These are phyloP conservation scores for Citrus trifoliata DNA, from an alignment of 345 rosid genomes.

Conservation along the genomic window DNA sequence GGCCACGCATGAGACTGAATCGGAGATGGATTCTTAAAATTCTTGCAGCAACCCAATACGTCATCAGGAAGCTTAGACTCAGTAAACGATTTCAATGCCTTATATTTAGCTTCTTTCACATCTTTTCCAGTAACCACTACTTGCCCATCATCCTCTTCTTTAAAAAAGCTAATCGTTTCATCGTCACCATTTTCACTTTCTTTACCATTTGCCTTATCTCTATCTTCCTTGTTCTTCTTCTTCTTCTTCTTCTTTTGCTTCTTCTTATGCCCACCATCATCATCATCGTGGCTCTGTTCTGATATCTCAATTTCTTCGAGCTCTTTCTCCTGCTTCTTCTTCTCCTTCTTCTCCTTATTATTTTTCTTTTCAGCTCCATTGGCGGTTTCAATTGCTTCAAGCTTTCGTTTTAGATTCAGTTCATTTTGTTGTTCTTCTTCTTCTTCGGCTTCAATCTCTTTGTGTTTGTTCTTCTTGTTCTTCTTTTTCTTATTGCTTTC, in stretches of 20 bases:
- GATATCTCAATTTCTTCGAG: not conserved
- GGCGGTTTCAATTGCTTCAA: slow-evolving; percentile 17
- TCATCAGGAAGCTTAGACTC: slow-evolving; percentile 59
- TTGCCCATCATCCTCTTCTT: slow-evolving; percentile 32
- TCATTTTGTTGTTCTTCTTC: slow-evolving; percentile 25
- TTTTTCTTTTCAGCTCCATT: slow-evolving; percentile 27
- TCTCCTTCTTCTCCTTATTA: slow-evolving; percentile 42
- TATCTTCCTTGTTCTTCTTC: slow-evolving; percentile 26
- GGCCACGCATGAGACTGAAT: slow-evolving; percentile 98
- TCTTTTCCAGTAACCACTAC: slow-evolving; percentile 67
- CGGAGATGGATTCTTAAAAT: slow-evolving; percentile 74
- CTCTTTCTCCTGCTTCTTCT: slow-evolving; percentile 20
- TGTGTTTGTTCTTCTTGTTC: slow-evolving; percentile 43
- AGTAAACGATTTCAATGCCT: slow-evolving; percentile 50
- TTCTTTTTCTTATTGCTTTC: slow-evolving; percentile 22
- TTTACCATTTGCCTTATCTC: slow-evolving; percentile 19
- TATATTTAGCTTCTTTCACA: slow-evolving; percentile 56
- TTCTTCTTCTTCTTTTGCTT: slow-evolving; percentile 31
- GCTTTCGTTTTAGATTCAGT: slow-evolving; percentile 25
- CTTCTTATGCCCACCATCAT: slow-evolving; percentile 4
- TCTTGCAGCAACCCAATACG: slow-evolving; percentile 74
- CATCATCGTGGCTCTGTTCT: slow-evolving; percentile 8
- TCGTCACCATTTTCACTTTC: slow-evolving; percentile 20
- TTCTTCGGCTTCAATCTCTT: slow-evolving; percentile 15
- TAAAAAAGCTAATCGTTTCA: slow-evolving; percentile 8